Base-by-base conservation (phyloP, 768 basidiomycete genomes). In the Nidula microcarpa region DNA sequence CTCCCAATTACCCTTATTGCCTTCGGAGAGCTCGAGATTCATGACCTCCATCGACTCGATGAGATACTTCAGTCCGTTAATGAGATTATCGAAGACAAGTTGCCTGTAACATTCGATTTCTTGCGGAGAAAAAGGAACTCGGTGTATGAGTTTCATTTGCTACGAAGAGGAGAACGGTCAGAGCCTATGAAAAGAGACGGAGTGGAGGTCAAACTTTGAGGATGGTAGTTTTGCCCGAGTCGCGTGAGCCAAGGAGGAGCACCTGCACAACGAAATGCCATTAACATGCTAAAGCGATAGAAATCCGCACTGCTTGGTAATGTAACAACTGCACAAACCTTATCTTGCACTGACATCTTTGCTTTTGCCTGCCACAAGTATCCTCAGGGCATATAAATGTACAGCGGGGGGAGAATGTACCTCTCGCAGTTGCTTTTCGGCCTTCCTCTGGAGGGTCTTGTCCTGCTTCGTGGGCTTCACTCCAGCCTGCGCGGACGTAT, bases 91-190 rank as follows among this genome's bases (percentile, higher is more conserved):
- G 67, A 96, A 99, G 8, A 94, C 86, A 43, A 97, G 84, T 62
- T 96, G 95, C 1, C 95, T 86, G 61, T 89, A 97, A 11, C 78
- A 83, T 69, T 98, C 95, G 37, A 90, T 79, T 68, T 98, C 97
- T 61, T 84, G 80, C 0, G 80, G 50, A 0, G 86, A 81, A 71
- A 97, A 99, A 0, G 91, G 87, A 1, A 92, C 75, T 55, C 84
- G 81, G 70, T 98, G 95, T 47, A 99, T 97, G 37, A 97, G 76
- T 36, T 94, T 86, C 95, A 98, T 98, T 87, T 98, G 94, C 89
- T 94, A 55, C 43, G n/a, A 23, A 8, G 41, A 5, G 11, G 9
- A 49, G 4, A n/a, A 36, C 39, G 35, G 34, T 11, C 45, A 9
- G 6, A 30, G 39, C 23, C 23, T 30, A 4, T 9, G 39, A n/a